Conservation (phyloP, 345 rosid species). For the Pistacia atlantica region DNA sequence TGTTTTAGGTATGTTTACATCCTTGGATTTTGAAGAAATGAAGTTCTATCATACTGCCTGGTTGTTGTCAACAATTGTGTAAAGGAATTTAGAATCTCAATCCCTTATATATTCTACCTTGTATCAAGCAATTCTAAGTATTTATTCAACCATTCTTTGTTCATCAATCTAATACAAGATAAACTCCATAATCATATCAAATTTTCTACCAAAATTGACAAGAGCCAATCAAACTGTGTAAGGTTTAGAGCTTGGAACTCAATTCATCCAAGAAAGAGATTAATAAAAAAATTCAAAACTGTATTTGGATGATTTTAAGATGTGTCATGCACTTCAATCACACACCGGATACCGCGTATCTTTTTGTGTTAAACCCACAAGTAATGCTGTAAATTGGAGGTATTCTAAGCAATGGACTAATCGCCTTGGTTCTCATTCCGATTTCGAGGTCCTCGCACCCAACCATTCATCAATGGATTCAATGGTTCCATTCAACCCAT, state of each 20-base stretch:
- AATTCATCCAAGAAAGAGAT: slow-evolving; percentile 6
- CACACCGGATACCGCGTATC: not conserved
- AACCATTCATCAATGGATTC: slow-evolving; percentile 69
- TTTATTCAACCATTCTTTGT: no score
- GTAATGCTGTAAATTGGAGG: not conserved
- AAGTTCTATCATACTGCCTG: not conserved
- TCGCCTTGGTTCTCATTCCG: slow-evolving; percentile 19
- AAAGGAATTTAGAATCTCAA: not conserved
- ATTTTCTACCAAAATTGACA: slow-evolving; percentile 8
- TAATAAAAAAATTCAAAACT: not conserved
- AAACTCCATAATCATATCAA: not conserved
- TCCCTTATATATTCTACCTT: no score
- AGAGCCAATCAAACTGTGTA: slow-evolving; percentile 22
- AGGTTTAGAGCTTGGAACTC: not conserved
- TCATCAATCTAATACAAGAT: not conserved
- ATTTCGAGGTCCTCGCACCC: slow-evolving; percentile 55
- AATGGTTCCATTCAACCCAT: slow-evolving; percentile 74
- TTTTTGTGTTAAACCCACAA: not conserved
- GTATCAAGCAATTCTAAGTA: no score
- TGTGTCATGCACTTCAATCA: not conserved
- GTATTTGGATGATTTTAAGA: not conserved
- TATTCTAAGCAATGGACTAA: not conserved
- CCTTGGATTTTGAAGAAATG: not conserved
- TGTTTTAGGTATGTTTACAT: not conserved
- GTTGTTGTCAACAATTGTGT: not conserved